A percentile compares a stretch with the other conserved stretches of the same genome.
phyloP scores from a whole-genome alignment of 2,329 filamentous ascomycete species.

The Cyphellophora europaea region DNA sequence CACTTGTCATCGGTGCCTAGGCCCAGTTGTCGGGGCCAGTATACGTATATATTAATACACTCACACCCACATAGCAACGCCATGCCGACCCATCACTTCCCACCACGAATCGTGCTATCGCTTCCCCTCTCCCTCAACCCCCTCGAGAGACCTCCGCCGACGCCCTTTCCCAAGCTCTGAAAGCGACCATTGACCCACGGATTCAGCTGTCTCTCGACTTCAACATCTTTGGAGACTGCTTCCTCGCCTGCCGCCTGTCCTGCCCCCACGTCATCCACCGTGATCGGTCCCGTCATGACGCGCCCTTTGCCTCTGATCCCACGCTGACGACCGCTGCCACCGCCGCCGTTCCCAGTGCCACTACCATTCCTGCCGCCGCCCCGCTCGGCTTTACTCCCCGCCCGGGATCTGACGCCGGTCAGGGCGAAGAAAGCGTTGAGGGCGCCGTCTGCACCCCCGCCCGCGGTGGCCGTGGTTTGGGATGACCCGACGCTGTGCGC shows the following conservation, averaged over 20 bases:
- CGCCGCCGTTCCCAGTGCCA: neutral
- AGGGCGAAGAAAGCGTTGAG: conserved; percentile 14
- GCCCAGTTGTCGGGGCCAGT: no score
- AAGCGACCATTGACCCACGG: conserved; percentile 18
- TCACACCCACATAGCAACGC: no score
- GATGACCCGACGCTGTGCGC: conserved; percentile 3
- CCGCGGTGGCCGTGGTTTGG: conserved; percentile 3
- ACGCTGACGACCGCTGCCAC: neutral
- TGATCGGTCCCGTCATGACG: neutral
- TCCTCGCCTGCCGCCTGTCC: neutral
- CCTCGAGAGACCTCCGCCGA: conserved; percentile 32
- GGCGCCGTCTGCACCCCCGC: conserved; percentile 6
- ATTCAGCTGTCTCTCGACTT: conserved; percentile 9
- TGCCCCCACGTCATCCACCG: neutral
- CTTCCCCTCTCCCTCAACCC: conserved; percentile 22
- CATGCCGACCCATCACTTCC: no score
- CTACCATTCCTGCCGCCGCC: neutral
- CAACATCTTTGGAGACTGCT: conserved; percentile 6
- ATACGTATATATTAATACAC: no score
- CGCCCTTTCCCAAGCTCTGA: conserved; percentile 30
- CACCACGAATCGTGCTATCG: conserved; percentile 16
- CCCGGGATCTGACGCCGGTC: conserved; percentile 6
- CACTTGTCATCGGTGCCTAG: no score
- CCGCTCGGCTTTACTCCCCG: neutral
- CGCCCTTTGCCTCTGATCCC: neutral